Base-by-base conservation (phyloP, 164 flowering plant species). In the Macadamia integrifolia region DNA sequence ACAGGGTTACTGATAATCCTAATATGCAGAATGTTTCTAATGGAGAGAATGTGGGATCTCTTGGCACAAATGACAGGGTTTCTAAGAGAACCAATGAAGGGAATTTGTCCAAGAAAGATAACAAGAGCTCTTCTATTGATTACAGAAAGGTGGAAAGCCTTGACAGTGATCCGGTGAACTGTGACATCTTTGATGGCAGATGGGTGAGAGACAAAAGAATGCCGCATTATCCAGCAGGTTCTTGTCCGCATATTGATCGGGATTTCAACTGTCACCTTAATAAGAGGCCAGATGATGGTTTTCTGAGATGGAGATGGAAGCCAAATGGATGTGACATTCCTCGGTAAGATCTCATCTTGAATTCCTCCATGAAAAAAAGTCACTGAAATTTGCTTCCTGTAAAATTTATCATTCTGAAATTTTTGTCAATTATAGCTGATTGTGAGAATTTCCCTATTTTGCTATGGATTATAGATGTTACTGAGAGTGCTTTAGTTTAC, bases 111-210 rank as follows among this genome's bases (percentile, higher is more conserved):
- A 28, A 59, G 58, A 53, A 59, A 28, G 63, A 60, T 0, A 70
- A 63, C 44, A n/a, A 64, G 12, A 46, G 14, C n/a, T 15, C 67
- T 65, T 9, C 10, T 43, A 29, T 46, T 62, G 62, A 68, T 65
- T 75, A 71, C 10, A 63, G 72, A 52, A 61, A 15, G 56, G 31
- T 14, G 57, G 56, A 74, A 61, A 44, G 57, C 69, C 5, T 29
- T 4, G 57, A 18, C 6, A 52, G 53, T 28, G 75, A 64, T 60
- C 61, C 13, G 42, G 72, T 67, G 61, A 65, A 69, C 15, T 92
- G 98, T 85, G 89, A 90, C 77, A 71, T 88, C 1, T 92, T 80
- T 74, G 76, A 84, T 80, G 98, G 98, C 3, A 81, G 72, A 73
- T 91, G 97, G 97, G 88, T 88, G 71, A 87, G 83, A 69, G 91